Conservation (phyloP, 129 eudicot genomes). For the Artemisia argyi region DNA sequence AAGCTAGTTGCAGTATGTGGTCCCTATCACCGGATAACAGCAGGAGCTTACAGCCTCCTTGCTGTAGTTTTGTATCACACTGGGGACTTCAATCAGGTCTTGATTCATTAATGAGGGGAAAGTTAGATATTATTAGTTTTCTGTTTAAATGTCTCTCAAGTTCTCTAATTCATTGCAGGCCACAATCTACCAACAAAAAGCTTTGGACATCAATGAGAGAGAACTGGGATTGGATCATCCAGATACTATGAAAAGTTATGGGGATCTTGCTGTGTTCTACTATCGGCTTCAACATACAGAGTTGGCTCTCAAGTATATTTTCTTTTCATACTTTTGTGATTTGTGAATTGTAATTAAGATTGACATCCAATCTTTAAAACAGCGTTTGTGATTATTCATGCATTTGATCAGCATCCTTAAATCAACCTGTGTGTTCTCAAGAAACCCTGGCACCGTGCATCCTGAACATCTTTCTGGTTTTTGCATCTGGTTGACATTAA, state of each 20-base stretch:
- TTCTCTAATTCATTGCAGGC: conserved; percentile 52
- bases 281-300: conserved; percentile 99
- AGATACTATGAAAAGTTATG: conserved; percentile 99
- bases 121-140: conserved; percentile 15
- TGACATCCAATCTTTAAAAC: conserved; percentile 3
- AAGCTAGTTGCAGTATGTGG: conserved; percentile 99
- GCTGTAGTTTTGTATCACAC: conserved; percentile 99
- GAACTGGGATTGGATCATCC: conserved; percentile 99
- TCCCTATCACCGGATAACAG: conserved; percentile 98
- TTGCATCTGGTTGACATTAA: too few relatives aligned
- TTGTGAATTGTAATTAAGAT: conserved; percentile 2
- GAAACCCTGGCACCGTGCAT: too few relatives aligned
- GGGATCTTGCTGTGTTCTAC: conserved; percentile 98
- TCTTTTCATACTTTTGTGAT: conserved; percentile 7
- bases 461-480: too few relatives aligned
- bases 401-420: too few relatives aligned
- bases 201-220: conserved; percentile 97
- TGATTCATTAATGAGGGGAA: conserved; percentile 12
- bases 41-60: conserved; percentile 99
- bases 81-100: conserved; percentile 98
- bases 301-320: conserved; percentile 92
- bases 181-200: conserved; percentile 98
- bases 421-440: too few relatives aligned
- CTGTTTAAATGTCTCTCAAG: conserved; percentile 10
- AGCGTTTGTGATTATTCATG: neutral